Percentiles rank a stretch among this genome's conserved stretches.
phyloP scores from a whole-genome alignment of 2,329 filamentous ascomycete genomes.

The Penicillium rolfsii region DNA sequence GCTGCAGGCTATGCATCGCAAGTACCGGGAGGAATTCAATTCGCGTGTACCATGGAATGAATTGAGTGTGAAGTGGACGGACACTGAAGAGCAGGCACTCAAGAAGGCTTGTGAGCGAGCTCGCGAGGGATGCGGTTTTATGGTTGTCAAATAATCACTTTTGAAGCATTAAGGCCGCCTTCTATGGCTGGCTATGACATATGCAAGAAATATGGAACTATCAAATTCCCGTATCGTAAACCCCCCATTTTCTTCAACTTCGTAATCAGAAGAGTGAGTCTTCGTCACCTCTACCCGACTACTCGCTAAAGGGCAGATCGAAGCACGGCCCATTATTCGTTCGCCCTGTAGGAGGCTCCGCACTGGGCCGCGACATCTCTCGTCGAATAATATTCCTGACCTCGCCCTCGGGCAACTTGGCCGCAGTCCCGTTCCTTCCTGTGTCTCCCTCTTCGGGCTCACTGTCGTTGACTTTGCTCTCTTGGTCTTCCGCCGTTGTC shows the following conservation, averaged over 20 bases:
- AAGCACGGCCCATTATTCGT: constrained; percentile 21
- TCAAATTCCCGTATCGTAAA: not conserved
- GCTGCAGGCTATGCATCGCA: constrained; percentile 59
- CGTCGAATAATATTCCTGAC: constrained; percentile 16
- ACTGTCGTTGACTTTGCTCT: constrained; percentile 1
- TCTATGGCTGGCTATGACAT: not conserved
- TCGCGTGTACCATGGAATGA: constrained; percentile 65
- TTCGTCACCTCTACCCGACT: not conserved
- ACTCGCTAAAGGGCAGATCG: constrained; percentile 16
- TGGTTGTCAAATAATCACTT: constrained; percentile 58
- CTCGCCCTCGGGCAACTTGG: constrained; percentile 8
- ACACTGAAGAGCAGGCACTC: constrained; percentile 64
- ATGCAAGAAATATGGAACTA: not conserved
- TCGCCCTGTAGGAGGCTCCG: constrained; percentile 6
- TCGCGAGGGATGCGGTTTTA: constrained; percentile 61
- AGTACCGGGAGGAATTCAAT: constrained; percentile 60
- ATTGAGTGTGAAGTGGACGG: constrained; percentile 66
- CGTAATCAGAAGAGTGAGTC: not conserved
- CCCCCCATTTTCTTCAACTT: not conserved
- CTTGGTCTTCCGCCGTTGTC: not conserved
- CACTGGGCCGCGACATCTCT: constrained; percentile 17
- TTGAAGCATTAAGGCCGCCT: not conserved
- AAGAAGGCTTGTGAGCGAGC: constrained; percentile 60
- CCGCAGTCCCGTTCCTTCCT: constrained; percentile 7
- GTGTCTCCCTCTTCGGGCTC: not conserved